Conservation (phyloP, 192 early-diverging fungal genomes). For the Backusella morwellensis region DNA sequence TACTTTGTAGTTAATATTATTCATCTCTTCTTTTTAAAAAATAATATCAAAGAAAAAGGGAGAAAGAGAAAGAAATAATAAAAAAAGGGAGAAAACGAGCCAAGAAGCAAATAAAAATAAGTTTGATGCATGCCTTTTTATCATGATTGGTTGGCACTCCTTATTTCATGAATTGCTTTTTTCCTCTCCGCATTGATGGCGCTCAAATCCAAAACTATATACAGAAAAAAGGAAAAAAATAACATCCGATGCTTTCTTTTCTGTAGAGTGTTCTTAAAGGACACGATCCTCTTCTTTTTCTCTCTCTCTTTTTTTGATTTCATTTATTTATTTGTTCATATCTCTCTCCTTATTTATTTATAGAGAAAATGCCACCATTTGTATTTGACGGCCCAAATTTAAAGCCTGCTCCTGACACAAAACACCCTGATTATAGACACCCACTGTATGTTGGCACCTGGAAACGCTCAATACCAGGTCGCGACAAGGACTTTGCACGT, state of each 20-base stretch:
- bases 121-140: neutral
- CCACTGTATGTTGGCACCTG: constrained; percentile 81
- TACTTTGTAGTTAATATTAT: neutral
- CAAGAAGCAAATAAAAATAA: neutral
- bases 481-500: constrained; percentile 70
- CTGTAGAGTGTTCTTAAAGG: neutral
- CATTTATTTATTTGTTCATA: neutral
- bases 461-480: constrained; percentile 72
- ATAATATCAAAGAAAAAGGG: neutral
- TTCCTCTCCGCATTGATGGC: neutral
- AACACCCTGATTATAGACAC: constrained; percentile 62
- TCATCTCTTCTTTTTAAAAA: neutral
- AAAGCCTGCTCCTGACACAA: neutral
- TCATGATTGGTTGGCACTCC: neutral
- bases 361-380: constrained; percentile 24
- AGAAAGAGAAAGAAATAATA: neutral
- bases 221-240: neutral
- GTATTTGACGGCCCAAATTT: constrained; percentile 6
- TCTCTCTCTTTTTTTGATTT: neutral
- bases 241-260: neutral
- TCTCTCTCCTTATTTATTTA: neutral
- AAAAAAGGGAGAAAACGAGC: neutral
- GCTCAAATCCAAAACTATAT: too few species aligned
- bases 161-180: neutral
- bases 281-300: neutral